These are phyloP conservation scores for Ascochyta pisi DNA, from an alignment of 2,329 filamentous ascomycete species.

Conservation along the genomic window DNA sequence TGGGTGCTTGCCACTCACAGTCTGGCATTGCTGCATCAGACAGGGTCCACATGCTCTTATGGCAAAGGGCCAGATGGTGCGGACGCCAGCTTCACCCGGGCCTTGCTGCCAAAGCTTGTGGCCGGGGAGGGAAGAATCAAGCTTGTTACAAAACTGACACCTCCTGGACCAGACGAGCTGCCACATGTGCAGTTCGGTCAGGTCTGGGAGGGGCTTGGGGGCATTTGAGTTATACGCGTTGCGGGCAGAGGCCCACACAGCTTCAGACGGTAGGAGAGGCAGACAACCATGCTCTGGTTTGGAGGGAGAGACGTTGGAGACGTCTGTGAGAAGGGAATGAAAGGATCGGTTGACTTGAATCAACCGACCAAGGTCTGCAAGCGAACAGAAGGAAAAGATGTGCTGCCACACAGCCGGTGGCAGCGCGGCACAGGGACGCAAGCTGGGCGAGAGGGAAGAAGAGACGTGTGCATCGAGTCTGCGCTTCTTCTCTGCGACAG, in stretches of 20 bases:
- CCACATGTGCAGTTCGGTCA: constrained; percentile 79
- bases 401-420: constrained; percentile 73
- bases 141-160: constrained; percentile 73
- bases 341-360: constrained; percentile 73
- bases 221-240: constrained; percentile 70
- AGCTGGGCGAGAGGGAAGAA: constrained; percentile 18
- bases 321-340: constrained; percentile 55
- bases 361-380: constrained; percentile 68
- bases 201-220: constrained; percentile 70
- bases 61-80: constrained; percentile 74
- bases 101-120: constrained; percentile 63
- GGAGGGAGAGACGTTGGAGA: constrained; percentile 40
- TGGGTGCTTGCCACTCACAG: constrained; percentile 60
- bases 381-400: constrained; percentile 71
- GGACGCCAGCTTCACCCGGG: constrained; percentile 66
- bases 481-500: constrained; percentile 40
- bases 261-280: constrained; percentile 63
- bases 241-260: constrained; percentile 75
- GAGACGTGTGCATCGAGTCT: constrained; percentile 29
- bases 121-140: constrained; percentile 34
- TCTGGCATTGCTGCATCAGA: constrained; percentile 65
- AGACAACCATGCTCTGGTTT: constrained; percentile 42
- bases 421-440: constrained; percentile 50
- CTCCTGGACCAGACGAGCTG: constrained; percentile 66
- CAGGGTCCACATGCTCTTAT: constrained; percentile 72